Percentiles rank a stretch among this genome's conserved stretches.
These are phyloP conservation scores for Cystobasidiopsis lactophilus DNA, from an alignment of 768 basidiomycete species.

Conservation along the genomic window DNA sequence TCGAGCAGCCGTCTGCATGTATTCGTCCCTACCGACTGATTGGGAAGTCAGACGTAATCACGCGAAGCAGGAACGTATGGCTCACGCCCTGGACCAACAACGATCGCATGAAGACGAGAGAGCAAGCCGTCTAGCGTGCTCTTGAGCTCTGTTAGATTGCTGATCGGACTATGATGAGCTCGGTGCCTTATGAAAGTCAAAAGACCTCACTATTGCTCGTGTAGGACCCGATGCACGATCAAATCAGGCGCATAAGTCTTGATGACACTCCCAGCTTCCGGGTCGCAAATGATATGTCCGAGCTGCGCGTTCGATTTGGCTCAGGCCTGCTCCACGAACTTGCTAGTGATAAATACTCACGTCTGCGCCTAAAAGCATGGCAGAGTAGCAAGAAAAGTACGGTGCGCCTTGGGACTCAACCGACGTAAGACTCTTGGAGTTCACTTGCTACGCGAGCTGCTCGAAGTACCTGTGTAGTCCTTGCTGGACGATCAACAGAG, in stretches of 20 bases:
- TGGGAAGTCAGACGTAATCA: no score
- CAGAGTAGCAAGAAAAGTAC: slow-evolving; percentile 80
- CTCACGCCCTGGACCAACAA: slow-evolving; percentile 65
- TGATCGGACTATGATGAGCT: slow-evolving; percentile 34
- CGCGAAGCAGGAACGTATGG: neutral
- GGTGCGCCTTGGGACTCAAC: slow-evolving; percentile 97
- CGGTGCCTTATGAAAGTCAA: slow-evolving; percentile 20
- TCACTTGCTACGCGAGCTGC: neutral
- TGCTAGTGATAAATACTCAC: no score
- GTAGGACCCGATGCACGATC: slow-evolving; percentile 84
- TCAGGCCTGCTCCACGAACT: no score
- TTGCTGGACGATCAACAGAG: neutral
- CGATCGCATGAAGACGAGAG: slow-evolving; percentile 67
- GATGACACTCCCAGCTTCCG: slow-evolving; percentile 72
- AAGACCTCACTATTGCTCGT: slow-evolving; percentile 38
- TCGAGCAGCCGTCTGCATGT: slow-evolving; percentile 69
- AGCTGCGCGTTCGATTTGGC: slow-evolving; percentile 83
- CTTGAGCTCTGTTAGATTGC: slow-evolving; percentile 12
- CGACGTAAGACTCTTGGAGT: slow-evolving; percentile 38
- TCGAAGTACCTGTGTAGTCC: neutral
- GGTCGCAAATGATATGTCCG: slow-evolving; percentile 96
- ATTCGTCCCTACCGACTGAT: slow-evolving; percentile 55
- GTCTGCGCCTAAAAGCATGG: slow-evolving; percentile 39
- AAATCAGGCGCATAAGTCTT: slow-evolving; percentile 88
- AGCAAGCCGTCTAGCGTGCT: slow-evolving; percentile 34